Percentiles rank a stretch among this genome's conserved stretches.
Evolutionary conservation across 768 basidiomycete genomes (phyloP).

Genomic region (Russula dissimulans): DNA sequence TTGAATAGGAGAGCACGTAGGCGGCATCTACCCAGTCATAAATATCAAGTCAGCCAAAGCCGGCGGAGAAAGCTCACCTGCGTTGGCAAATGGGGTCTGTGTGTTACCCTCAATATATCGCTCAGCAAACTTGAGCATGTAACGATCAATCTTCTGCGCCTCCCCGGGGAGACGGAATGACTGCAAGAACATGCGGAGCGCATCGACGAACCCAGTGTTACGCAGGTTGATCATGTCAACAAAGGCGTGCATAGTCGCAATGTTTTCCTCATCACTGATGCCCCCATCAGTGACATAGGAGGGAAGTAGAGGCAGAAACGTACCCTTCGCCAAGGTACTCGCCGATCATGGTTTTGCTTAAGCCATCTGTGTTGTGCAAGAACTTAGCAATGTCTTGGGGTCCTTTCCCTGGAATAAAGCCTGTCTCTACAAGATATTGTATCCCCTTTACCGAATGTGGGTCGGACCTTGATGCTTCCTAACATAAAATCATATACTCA

Average conservation of each 20-base stretch:
- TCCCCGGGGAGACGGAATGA: conserved; percentile 96
- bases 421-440: conserved; percentile 77
- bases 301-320: conserved; percentile 24
- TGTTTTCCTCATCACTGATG: conserved; percentile 73
- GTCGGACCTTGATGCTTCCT: neutral
- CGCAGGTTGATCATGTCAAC: conserved; percentile 88
- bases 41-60: neutral
- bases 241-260: conserved; percentile 95
- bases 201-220: conserved; percentile 75
- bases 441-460: conserved; percentile 53
- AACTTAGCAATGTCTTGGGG: conserved; percentile 80
- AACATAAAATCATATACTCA: conserved; percentile 29
- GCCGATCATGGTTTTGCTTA: conserved; percentile 93
- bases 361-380: conserved; percentile 79
- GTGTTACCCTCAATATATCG: conserved; percentile 87
- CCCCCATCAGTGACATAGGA: neutral
- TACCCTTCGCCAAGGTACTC: conserved; percentile 98
- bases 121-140: conserved; percentile 98
- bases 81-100: conserved; percentile 83
- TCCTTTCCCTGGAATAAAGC: conserved; percentile 66
- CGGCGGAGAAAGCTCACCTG: conserved; percentile 47
- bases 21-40: conserved; percentile 58
- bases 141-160: conserved; percentile 96
- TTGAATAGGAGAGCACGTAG: conserved; percentile 91
- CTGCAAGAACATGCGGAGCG: conserved; percentile 83